A percentile compares a stretch with the other conserved stretches of the same genome.
Conservation (phyloP, 768 basidiomycete genomes). For the Tylopilus sp. region DNA sequence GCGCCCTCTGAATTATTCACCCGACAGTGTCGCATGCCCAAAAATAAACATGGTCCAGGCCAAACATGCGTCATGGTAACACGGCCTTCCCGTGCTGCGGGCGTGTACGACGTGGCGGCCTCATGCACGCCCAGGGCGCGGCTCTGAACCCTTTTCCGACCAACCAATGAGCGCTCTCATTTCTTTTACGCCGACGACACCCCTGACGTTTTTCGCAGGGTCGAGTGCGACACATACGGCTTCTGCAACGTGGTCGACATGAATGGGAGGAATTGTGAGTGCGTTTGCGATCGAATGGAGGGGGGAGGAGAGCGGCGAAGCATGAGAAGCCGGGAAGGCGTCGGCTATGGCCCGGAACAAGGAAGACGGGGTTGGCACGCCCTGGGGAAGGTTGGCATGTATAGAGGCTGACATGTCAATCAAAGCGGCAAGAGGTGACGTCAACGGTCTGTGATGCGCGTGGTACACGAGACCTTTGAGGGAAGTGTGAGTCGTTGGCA, state of each 20-base stretch:
- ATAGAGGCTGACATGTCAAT: conserved; percentile 77
- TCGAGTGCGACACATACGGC: conserved; percentile 69
- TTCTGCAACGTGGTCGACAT: conserved; percentile 92
- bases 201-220: conserved; percentile 46
- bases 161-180: conserved; percentile 81
- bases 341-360: conserved; percentile 54
- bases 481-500: conserved; percentile 8
- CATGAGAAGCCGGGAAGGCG: conserved; percentile 30
- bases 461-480: conserved; percentile 91
- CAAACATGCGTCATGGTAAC: conserved; percentile 3
- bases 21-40: conserved; percentile 16
- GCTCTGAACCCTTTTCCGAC: conserved; percentile 35
- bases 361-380: conserved; percentile 62
- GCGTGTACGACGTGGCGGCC: not conserved
- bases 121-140: conserved; percentile 17
- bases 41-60: conserved; percentile 15
- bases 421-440: conserved; percentile 78
- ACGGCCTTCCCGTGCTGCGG: conserved; percentile 4
- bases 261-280: conserved; percentile 83
- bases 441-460: conserved; percentile 87
- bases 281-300: conserved; percentile 73
- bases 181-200: conserved; percentile 62
- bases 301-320: conserved; percentile 39
- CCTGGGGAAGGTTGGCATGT: conserved; percentile 55
- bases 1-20: not conserved